Base-by-base conservation (phyloP, 2,329 filamentous ascomycete genomes). In the Lecanosticta acicola region DNA sequence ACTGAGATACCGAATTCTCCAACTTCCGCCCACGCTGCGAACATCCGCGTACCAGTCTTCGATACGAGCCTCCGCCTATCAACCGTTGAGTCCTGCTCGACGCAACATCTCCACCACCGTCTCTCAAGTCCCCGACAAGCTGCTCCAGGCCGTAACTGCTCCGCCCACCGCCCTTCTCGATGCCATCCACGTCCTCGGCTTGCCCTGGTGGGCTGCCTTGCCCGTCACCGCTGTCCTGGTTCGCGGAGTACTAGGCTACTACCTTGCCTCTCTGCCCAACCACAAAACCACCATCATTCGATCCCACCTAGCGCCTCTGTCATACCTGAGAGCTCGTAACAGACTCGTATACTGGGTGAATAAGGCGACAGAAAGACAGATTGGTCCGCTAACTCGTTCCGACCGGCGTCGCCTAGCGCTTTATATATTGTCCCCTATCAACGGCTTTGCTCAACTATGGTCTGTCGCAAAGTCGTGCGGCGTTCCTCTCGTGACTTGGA, bases 141-240 rank as follows among this genome's bases (percentile, higher is more conserved):
- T 48, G 17, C 14, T 24, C 16, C 39, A 52, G 32, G 13, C 41
- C 3, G 36, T 41, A 26, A 39, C 49, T 43, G 11, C 39, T n/a
- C 16, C 39, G 10, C 56, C 58, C 17, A 45, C 46, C 10, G 40
- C 43, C 24, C 17, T 60, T 13, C 49, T 66, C 39, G 54, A 63
- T 43, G 37, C 20, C 29, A 24, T 65, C 3, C 62, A 66, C 41
- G 32, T 34, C 18, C 24, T 49, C 13, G 58, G 62, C n/a, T 39
- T 65, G 9, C 60, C 63, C 9, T 66, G 62, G 62, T 63, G 43
- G 14, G 59, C 57, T 10, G 59, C 49, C 21, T 48, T 66, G 4
- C 62, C 63, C 0, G 21, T 53, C 7, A 45, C 60, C 14, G 62
- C 63, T 10, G 26, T 63, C 18, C 33, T 62, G 32, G 50, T 65